Conservation (phyloP, 352 stramenopile genomes). For the Pythium biforme region DNA sequence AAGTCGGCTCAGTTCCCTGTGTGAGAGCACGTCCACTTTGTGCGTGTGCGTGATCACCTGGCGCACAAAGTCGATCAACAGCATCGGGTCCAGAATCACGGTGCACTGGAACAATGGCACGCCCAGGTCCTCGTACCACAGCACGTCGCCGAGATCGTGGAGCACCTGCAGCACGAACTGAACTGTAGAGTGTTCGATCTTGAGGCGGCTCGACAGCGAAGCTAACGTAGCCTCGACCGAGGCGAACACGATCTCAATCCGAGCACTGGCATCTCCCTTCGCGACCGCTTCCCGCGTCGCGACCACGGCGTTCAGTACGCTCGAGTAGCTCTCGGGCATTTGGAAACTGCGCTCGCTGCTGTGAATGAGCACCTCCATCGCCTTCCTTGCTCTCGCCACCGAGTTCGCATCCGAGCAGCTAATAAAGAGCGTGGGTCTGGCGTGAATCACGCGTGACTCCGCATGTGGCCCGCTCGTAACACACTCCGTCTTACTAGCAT, state of each 20-base stretch:
- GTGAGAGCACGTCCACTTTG: not conserved
- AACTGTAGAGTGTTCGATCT: not conserved
- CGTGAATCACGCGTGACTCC: too few species aligned
- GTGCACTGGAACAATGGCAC: not conserved
- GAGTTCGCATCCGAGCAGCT: too few species aligned
- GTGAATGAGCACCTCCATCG: not conserved
- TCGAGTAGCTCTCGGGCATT: slow-evolving; percentile 7
- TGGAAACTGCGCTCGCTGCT: not conserved
- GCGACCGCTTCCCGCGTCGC: not conserved
- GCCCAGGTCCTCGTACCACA: slow-evolving; percentile 7
- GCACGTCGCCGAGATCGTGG: slow-evolving; percentile 16
- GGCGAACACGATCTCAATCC: not conserved
- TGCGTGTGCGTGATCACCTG: slow-evolving; percentile 11
- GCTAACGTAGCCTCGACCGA: not conserved
- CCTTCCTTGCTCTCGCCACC: not conserved
- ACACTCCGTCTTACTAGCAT: too few species aligned
- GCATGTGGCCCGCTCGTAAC: too few species aligned
- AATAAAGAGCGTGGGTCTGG: too few species aligned
- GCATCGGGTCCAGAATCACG: slow-evolving; percentile 9
- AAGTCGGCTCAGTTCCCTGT: not conserved
- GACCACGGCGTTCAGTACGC: not conserved
- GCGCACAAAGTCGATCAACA: slow-evolving; percentile 17
- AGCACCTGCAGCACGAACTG: slow-evolving; percentile 8
- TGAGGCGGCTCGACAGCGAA: not conserved
- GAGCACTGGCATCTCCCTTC: too few species aligned